Conservation (phyloP, 2,329 filamentous ascomycete genomes). For the Microsporum canis region DNA sequence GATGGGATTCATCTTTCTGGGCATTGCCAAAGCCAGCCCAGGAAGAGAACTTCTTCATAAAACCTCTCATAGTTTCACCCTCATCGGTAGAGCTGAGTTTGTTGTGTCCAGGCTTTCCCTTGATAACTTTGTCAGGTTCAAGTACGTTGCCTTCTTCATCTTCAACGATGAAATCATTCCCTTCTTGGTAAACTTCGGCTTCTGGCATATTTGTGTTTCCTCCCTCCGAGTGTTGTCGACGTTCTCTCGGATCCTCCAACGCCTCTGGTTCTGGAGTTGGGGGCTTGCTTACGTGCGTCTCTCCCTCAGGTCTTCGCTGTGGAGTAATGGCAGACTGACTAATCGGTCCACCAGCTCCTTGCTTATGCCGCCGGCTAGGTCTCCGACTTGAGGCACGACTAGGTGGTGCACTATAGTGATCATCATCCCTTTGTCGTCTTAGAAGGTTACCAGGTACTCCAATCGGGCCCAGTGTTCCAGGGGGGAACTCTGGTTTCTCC, state of each 20-base stretch:
- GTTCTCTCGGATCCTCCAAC: background rate
- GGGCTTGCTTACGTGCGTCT: constrained; percentile 16
- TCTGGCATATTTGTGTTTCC: constrained; percentile 17
- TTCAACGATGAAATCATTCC: constrained; percentile 67
- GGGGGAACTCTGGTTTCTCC: constrained; percentile 49
- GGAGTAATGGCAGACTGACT: constrained; percentile 83
- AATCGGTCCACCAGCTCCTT: constrained; percentile 72
- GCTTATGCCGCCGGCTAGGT: constrained; percentile 49
- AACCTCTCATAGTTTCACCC: constrained; percentile 27
- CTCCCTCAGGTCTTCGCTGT: constrained; percentile 27
- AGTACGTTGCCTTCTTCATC: constrained; percentile 80
- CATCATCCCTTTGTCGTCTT: constrained; percentile 66
- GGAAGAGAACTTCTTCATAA: constrained; percentile 29
- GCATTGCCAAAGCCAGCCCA: constrained; percentile 35
- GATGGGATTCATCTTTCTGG: constrained; percentile 15
- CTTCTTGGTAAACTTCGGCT: constrained; percentile 66
- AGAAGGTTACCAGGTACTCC: constrained; percentile 66
- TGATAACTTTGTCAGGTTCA: constrained; percentile 45
- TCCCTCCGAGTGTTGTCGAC: constrained; percentile 20
- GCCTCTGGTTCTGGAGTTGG: constrained; percentile 14
- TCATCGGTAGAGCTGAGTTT: constrained; percentile 32
- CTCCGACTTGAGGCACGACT: constrained; percentile 46
- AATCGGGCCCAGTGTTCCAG: constrained; percentile 60
- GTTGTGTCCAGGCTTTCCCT: constrained; percentile 36
- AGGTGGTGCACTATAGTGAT: constrained; percentile 46